phyloP scores from a whole-genome alignment of 345 rosid genomes.

The Brassica carinata region DNA sequence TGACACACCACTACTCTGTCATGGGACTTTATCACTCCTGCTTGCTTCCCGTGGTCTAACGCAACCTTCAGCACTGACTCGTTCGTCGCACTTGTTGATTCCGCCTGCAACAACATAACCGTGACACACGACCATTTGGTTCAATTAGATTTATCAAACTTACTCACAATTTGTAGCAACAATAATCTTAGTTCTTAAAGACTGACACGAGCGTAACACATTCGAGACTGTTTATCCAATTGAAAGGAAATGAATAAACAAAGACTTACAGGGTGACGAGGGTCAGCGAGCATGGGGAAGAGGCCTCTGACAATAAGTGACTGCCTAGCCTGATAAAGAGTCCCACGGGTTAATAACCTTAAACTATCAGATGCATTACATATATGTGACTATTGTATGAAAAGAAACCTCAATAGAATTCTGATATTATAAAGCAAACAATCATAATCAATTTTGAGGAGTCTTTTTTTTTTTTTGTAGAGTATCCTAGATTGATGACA shows the following conservation, averaged over 20 bases:
- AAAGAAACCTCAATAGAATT: not conserved
- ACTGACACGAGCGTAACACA: not conserved
- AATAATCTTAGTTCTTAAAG: not conserved
- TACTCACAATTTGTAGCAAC: not conserved
- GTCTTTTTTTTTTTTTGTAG: not conserved
- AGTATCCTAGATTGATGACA: not conserved
- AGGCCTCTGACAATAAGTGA: constrained; percentile 87
- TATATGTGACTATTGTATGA: not conserved
- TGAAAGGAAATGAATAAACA: not conserved
- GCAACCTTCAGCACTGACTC: constrained; percentile 91
- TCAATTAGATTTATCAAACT: not conserved
- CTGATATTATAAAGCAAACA: not conserved
- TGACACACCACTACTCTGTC: constrained; percentile 90
- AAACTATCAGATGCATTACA: not conserved
- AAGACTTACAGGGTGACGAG: constrained; percentile 77
- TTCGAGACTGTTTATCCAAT: not conserved
- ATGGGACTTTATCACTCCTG: constrained; percentile 79
- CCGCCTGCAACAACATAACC: constrained; percentile 53
- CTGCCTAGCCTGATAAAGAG: constrained; percentile 70
- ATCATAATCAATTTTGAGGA: not conserved
- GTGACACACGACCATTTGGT: not conserved
- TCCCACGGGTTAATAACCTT: constrained; percentile 15
- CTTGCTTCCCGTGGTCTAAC: constrained; percentile 74
- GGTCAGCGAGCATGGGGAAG: constrained; percentile 94
- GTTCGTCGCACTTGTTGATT: constrained; percentile 76